These are phyloP conservation scores for Plectosphaerella plurivora DNA, from an alignment of 2,329 filamentous ascomycete species.

Conservation along the genomic window DNA sequence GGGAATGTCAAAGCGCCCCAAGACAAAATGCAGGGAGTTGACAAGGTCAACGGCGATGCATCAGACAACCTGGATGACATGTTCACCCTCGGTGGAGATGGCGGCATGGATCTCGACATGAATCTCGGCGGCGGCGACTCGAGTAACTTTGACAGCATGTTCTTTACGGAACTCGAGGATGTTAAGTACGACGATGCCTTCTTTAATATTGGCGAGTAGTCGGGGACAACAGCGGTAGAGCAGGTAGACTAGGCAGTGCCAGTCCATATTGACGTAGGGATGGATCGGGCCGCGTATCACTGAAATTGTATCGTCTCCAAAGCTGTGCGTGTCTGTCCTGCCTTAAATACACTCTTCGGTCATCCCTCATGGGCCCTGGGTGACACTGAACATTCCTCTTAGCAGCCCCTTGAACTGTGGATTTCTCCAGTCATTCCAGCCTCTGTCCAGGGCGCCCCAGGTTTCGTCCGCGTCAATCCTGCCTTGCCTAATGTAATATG, in stretches of 20 bases:
- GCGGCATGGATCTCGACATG: slow-evolving; percentile 35
- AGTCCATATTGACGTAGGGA: no score
- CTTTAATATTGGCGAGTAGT: slow-evolving; percentile 24
- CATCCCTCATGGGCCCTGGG: slow-evolving; percentile 24
- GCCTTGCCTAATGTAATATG: slow-evolving; percentile 52
- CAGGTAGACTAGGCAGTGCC: no score
- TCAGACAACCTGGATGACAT: slow-evolving; percentile 29
- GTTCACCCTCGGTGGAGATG: slow-evolving; percentile 38
- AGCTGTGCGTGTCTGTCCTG: no score
- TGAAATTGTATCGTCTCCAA: no score
- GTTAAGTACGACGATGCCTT: slow-evolving; percentile 43
- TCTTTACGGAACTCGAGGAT: slow-evolving; percentile 38
- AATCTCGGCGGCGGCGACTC: slow-evolving; percentile 28
- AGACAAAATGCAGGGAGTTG: neutral
- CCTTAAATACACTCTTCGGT: no score
- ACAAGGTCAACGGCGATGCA: neutral
- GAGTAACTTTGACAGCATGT: slow-evolving; percentile 48
- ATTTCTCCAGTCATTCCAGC: slow-evolving; percentile 34
- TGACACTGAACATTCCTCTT: slow-evolving; percentile 32
- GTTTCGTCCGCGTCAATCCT: slow-evolving; percentile 46
- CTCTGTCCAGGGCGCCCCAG: slow-evolving; percentile 43
- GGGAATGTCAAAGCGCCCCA: no score
- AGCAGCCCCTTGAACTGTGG: slow-evolving; percentile 27
- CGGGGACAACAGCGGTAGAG: neutral
- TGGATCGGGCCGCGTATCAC: no score